These are phyloP conservation scores for Phaeosphaeriaceae sp. DNA, from an alignment of 2,329 filamentous ascomycete genomes.

Conservation along the genomic window DNA sequence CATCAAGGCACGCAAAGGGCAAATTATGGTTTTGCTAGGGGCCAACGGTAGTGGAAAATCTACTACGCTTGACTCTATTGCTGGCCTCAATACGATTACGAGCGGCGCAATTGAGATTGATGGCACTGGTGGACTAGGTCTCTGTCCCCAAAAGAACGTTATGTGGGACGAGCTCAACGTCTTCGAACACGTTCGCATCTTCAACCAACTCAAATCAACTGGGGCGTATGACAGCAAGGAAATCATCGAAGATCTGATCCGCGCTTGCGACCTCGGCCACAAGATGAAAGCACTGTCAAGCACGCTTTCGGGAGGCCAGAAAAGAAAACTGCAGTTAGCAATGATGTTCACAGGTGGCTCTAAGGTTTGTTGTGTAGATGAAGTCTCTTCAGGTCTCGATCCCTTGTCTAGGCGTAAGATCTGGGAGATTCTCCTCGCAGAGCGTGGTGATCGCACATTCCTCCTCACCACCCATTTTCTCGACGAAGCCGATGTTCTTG, in stretches of 20 bases:
- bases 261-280: slow-evolving; percentile 73
- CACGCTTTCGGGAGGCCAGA: slow-evolving; percentile 88
- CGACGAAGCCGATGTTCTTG: slow-evolving; percentile 88
- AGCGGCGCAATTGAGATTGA: slow-evolving; percentile 79
- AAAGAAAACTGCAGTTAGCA: slow-evolving; percentile 87
- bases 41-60: slow-evolving; percentile 92
- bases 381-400: slow-evolving; percentile 87
- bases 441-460: slow-evolving; percentile 81
- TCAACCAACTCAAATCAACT: slow-evolving; percentile 77
- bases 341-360: slow-evolving; percentile 96
- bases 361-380: slow-evolving; percentile 86
- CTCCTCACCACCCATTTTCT: slow-evolving; percentile 92
- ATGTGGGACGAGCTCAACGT: slow-evolving; percentile 90
- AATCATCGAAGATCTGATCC: slow-evolving; percentile 68
- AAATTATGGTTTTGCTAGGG: slow-evolving; percentile 85
- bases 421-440: slow-evolving; percentile 89
- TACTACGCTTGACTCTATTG: slow-evolving; percentile 86
- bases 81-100: slow-evolving; percentile 78
- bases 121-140: slow-evolving; percentile 78
- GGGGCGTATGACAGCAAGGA: slow-evolving; percentile 60
- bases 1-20: slow-evolving; percentile 73
- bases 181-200: slow-evolving; percentile 81
- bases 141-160: slow-evolving; percentile 93
- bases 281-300: slow-evolving; percentile 76
- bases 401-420: slow-evolving; percentile 86